Evolutionary conservation across 495 filamentous ascomycete genomes (phyloP).

Genomic region (Xylaria cubensis): DNA sequence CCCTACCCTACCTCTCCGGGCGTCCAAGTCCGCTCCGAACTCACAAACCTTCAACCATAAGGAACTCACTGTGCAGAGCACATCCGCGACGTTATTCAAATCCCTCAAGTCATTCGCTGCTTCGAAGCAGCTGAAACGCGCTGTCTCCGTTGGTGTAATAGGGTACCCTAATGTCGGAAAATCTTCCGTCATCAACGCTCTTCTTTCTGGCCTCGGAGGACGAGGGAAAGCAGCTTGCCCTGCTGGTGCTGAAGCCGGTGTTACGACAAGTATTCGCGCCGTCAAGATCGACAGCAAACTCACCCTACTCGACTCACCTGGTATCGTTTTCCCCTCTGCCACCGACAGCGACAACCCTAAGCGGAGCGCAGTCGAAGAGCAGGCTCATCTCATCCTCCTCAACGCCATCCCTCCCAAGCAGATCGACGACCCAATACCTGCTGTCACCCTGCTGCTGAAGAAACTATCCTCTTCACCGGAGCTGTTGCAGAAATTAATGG

Average conservation of each 20-base stretch:
- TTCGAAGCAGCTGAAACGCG: conserved; percentile 81
- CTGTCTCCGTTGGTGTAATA: conserved; percentile 90
- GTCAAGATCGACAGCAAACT: conserved; percentile 96
- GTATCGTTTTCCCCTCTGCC: conserved; percentile 85
- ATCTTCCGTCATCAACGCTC: conserved; percentile 94
- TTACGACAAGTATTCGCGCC: conserved; percentile 85
- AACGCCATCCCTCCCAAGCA: conserved; percentile 93
- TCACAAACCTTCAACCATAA: conserved; percentile 93
- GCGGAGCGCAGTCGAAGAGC: conserved; percentile 71
- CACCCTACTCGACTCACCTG: conserved; percentile 92
- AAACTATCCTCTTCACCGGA: conserved; percentile 75
- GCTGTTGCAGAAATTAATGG: conserved; percentile 75
- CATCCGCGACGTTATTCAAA: conserved; percentile 84
- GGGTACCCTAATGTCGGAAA: conserved; percentile 98
- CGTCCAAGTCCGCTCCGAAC: conserved; percentile 81
- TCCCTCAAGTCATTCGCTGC: conserved; percentile 91
- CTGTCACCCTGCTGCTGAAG: conserved; percentile 79
- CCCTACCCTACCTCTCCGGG: conserved; percentile 90
- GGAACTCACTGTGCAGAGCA: conserved; percentile 83
- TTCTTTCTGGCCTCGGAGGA: conserved; percentile 79
- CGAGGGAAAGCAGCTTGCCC: conserved; percentile 73
- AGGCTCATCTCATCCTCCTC: conserved; percentile 84
- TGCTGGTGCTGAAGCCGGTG: conserved; percentile 88
- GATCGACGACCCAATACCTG: conserved; percentile 88
- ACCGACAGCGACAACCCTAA: conserved; percentile 43